phyloP scores from a whole-genome alignment of 768 basidiomycete species.

The Suillus bovinus region DNA sequence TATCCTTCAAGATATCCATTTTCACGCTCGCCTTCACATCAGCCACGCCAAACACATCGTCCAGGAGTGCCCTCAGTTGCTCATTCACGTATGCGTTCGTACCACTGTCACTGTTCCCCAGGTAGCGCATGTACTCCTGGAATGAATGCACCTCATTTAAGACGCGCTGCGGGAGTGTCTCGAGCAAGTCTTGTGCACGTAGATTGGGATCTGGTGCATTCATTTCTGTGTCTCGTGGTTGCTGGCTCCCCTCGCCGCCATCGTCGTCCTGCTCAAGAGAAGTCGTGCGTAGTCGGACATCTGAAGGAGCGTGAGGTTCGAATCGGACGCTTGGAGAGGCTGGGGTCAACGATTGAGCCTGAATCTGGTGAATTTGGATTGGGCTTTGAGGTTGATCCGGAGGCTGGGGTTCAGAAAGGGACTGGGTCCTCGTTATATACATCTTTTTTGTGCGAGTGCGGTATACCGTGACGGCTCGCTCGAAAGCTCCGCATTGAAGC shows the following conservation, averaged over 20 bases:
- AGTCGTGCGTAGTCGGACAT: background rate
- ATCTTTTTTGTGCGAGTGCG: slow-evolving; percentile 28
- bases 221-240: background rate
- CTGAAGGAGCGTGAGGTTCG: background rate
- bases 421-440: slow-evolving; percentile 16
- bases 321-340: slow-evolving; percentile 10
- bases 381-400: slow-evolving; percentile 4
- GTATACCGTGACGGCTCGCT: slow-evolving; percentile 47
- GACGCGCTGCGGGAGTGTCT: slow-evolving; percentile 40
- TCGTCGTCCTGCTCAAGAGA: background rate
- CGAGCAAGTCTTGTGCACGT: slow-evolving; percentile 32
- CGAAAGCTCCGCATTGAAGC: slow-evolving; percentile 47
- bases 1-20: slow-evolving; percentile 44
- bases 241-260: background rate
- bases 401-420: background rate
- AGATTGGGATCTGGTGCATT: background rate
- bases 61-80: slow-evolving; percentile 36
- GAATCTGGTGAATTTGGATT: slow-evolving; percentile 13
- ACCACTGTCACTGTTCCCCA: slow-evolving; percentile 17
- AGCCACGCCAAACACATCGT: slow-evolving; percentile 40
- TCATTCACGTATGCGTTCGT: slow-evolving; percentile 15
- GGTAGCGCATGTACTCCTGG: slow-evolving; percentile 42
- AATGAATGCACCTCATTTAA: slow-evolving; percentile 39
- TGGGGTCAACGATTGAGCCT: background rate
- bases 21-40: slow-evolving; percentile 35